Evolutionary conservation across 2,329 filamentous ascomycete species (phyloP), one percentile per base, ranked within the genome.

Genomic region (Aureobasidium subglaciale): DNA sequence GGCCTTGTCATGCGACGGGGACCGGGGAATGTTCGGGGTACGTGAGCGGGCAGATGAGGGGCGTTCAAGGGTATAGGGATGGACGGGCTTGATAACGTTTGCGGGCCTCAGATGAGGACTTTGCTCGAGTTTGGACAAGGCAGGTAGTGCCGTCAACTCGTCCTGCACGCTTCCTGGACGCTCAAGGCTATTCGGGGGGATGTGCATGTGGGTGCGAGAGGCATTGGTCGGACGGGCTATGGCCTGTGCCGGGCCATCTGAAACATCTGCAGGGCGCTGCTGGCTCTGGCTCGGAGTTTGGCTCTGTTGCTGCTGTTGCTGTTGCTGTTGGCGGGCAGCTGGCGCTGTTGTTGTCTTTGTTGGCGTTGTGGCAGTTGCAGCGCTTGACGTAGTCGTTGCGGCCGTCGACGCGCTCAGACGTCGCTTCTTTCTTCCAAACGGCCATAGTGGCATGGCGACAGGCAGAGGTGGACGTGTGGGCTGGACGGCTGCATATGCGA

Each of bases 381-480:
- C 48, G 11, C 34, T 25, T 27, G 48, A 27, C 34, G 45, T 35
- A 25, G 45, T 34, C 22, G 45, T 49, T 38, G n/a, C 24, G n/a
- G 45, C 15, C 32, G 32, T 37, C 46, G 35, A 25, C 20, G 43
- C 35, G 34, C 67, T 60, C 34, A 56, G 68, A 70, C 82, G 82
- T 72, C 83, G 85, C 72, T 81, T 85, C 73, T 80, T 85, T 66
- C 86, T 84, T 71, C 85, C 79, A 72, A 95, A 95, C 59, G 85
- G 88, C 90, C 89, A 95, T 48, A 48, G 43, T 48, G 43, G 43
- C 43, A 48, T 48, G 43, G 43, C 43, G 43, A 48, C 30, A 35
- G 20, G 68, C 85, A 83, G 88, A 92, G 92, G 64, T 63, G 67
- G 18, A 67, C 10, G 48, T 15, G 35, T 41, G 54, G 24, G 34